phyloP scores from a whole-genome alignment of 1,139 yeast species.

The Kluyveromyces sp. region DNA sequence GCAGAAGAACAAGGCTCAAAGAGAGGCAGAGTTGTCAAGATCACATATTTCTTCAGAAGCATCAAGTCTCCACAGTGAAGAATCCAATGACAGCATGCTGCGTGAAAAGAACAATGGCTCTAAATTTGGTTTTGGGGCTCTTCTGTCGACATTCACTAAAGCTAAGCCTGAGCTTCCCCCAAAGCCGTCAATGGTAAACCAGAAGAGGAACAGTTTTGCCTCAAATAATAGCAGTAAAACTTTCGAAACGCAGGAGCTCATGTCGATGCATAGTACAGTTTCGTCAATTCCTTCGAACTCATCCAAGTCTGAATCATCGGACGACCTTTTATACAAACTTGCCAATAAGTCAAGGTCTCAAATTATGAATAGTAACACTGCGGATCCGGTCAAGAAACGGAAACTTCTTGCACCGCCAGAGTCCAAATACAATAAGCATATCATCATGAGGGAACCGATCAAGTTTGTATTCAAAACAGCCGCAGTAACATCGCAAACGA shows the following conservation, averaged over 20 bases:
- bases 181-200: neutral
- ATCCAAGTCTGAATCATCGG: slow-evolving; percentile 9
- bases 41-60: slow-evolving; percentile 3
- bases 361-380: neutral
- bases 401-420: slow-evolving; percentile 22
- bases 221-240: slow-evolving; percentile 9
- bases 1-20: slow-evolving; percentile 11
- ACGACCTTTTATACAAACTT: slow-evolving; percentile 7
- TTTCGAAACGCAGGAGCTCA: slow-evolving; percentile 15
- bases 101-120: neutral
- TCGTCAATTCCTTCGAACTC: slow-evolving; percentile 13
- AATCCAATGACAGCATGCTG: slow-evolving; percentile 4
- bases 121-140: slow-evolving; percentile 5
- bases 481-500: slow-evolving; percentile 8
- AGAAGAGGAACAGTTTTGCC: neutral
- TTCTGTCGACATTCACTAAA: slow-evolving; percentile 3
- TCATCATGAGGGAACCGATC: slow-evolving; percentile 8
- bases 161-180: slow-evolving; percentile 1
- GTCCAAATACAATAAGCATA: slow-evolving; percentile 14
- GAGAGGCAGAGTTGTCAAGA: slow-evolving; percentile 1
- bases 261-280: slow-evolving; percentile 20
- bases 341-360: slow-evolving; percentile 5
- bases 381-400: slow-evolving; percentile 12
- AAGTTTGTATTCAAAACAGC: slow-evolving; percentile 14
- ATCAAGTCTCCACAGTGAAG: slow-evolving; percentile 6